These are phyloP conservation scores for Ogataea saltuana DNA, from an alignment of 805 yeast genomes.

Conservation along the genomic window DNA sequence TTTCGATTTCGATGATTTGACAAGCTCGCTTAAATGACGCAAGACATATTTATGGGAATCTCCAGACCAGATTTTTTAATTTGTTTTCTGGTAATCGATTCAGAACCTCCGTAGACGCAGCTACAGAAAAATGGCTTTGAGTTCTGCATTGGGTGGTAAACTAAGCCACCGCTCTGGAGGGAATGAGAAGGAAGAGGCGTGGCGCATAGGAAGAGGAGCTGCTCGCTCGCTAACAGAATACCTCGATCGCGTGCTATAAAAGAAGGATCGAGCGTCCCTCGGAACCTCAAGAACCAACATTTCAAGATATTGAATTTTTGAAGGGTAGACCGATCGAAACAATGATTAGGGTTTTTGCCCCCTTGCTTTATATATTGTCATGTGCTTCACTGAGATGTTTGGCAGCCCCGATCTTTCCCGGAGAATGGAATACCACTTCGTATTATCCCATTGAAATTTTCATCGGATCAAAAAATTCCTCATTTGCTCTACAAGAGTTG, in stretches of 20 bases:
- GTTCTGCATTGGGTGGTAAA: too few relatives aligned
- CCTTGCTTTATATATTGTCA: neutral
- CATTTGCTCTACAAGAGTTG: slow-evolving; percentile 8
- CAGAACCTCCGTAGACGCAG: too few relatives aligned
- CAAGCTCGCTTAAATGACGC: neutral
- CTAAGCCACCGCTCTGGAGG: too few relatives aligned
- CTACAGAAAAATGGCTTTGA: too few relatives aligned
- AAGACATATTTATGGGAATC: too few relatives aligned
- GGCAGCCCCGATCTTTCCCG: slow-evolving; percentile 4
- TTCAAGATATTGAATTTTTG: too few relatives aligned
- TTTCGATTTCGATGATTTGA: neutral
- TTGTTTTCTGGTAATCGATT: too few relatives aligned
- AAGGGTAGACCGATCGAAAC: too few relatives aligned
- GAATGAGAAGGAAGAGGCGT: too few relatives aligned
- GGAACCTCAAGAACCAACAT: too few relatives aligned
- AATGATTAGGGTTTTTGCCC: neutral
- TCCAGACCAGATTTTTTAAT: neutral
- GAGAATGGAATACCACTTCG: neutral
- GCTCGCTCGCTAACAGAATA: neutral
- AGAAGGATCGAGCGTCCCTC: neutral
- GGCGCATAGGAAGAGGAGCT: too few relatives aligned
- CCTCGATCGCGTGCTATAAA: neutral
- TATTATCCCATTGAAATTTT: slow-evolving; percentile 8
- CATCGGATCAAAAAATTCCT: slow-evolving; percentile 7
- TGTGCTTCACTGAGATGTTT: neutral